These are phyloP conservation scores for Aspergillus nomiae DNA, from an alignment of 2,329 filamentous ascomycete species.

Conservation along the genomic window DNA sequence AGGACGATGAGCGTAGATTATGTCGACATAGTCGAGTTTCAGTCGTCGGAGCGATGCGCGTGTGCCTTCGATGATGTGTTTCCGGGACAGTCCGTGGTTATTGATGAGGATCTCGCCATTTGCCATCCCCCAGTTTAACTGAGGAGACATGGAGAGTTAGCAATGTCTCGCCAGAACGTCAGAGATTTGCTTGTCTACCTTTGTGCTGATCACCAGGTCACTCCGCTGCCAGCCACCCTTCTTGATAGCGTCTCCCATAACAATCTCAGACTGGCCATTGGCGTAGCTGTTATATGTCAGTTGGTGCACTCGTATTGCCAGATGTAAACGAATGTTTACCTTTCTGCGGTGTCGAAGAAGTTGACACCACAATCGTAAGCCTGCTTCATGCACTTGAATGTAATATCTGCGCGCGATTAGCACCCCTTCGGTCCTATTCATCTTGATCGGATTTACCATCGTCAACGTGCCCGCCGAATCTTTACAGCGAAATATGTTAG, in stretches of 20 bases:
- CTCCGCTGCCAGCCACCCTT: slow-evolving; percentile 60
- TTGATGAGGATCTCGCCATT: slow-evolving; percentile 7
- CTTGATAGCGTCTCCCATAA: slow-evolving; percentile 60
- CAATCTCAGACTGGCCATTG: slow-evolving; percentile 54
- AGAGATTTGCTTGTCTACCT: slow-evolving; percentile 21
- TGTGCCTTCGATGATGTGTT: slow-evolving; percentile 67
- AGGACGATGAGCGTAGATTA: slow-evolving; percentile 71
- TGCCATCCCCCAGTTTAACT: slow-evolving; percentile 7
- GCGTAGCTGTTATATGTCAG: slow-evolving; percentile 43
- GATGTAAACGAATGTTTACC: slow-evolving; percentile 11
- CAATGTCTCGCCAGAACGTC: no score
- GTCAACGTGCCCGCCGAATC: slow-evolving; percentile 66
- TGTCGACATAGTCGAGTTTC: slow-evolving; percentile 68
- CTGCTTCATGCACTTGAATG: slow-evolving; percentile 48
- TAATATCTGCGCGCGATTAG: slow-evolving; percentile 20
- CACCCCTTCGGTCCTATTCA: no score
- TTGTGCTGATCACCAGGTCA: slow-evolving; percentile 46
- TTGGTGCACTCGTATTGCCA: not conserved
- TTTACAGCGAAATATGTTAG: slow-evolving; percentile 30
- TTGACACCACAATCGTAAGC: slow-evolving; percentile 62
- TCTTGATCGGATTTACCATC: slow-evolving; percentile 49
- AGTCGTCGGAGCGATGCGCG: slow-evolving; percentile 62
- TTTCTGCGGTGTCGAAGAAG: slow-evolving; percentile 61
- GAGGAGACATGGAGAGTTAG: not conserved
- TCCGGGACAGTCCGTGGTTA: slow-evolving; percentile 5